Conservation (phyloP, 129 eudicot species). For the Flaveria sonorensis region DNA sequence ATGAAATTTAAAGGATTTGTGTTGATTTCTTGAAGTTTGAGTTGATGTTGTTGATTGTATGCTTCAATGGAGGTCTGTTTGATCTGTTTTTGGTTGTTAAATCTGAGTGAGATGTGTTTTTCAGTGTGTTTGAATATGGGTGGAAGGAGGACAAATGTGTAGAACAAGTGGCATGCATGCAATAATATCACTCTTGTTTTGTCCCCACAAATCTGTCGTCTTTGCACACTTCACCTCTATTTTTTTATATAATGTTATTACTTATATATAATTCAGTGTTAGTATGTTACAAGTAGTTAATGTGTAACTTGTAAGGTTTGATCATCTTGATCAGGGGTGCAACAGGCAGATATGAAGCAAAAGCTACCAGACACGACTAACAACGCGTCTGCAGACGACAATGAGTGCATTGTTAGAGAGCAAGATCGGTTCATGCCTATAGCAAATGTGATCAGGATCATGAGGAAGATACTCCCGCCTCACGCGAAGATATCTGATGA, state of each 20-base stretch:
- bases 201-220: constrained; percentile 30
- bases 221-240: constrained; percentile 21
- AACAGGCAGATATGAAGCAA: constrained; percentile 35
- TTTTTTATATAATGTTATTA: neutral
- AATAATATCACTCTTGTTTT: constrained; percentile 25
- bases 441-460: constrained; percentile 85
- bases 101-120: constrained; percentile 15
- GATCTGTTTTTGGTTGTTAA: constrained; percentile 1
- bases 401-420: constrained; percentile 79
- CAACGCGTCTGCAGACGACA: constrained; percentile 45
- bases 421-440: constrained; percentile 98
- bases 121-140: constrained; percentile 18
- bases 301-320: neutral
- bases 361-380: constrained; percentile 42
- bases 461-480: constrained; percentile 83
- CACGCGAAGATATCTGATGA: constrained; percentile 91
- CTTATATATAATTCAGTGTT: too few species aligned
- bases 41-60: neutral
- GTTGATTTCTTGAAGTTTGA: neutral
- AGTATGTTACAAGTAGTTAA: neutral
- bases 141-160: constrained; percentile 23
- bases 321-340: constrained; percentile 15
- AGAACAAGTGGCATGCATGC: constrained; percentile 78
- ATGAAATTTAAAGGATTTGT: neutral
- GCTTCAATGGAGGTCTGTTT: constrained; percentile 4